Evolutionary conservation across 352 stramenopile genomes (phyloP).

Genomic region (Globisporangium viniferum): DNA sequence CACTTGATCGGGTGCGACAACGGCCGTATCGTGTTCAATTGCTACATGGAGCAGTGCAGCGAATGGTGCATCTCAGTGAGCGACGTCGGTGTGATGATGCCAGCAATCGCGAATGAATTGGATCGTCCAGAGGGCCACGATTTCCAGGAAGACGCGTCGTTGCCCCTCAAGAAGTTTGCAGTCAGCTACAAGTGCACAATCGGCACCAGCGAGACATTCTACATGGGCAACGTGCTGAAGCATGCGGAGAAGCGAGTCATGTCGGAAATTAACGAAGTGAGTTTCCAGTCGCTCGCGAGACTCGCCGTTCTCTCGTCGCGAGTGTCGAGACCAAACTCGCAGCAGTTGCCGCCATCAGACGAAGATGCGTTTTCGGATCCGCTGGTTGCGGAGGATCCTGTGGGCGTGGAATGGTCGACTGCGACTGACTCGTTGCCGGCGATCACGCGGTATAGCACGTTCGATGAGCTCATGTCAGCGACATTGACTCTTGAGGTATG

Average conservation of each 20-base stretch:
- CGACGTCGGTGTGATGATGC: conserved; percentile 88
- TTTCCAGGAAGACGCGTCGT: conserved; percentile 86
- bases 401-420: conserved; percentile 68
- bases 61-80: conserved; percentile 89
- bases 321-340: conserved; percentile 64
- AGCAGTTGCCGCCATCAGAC: conserved; percentile 39
- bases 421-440: conserved; percentile 65
- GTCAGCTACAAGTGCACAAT: conserved; percentile 91
- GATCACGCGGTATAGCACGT: conserved; percentile 87
- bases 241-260: conserved; percentile 74
- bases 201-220: conserved; percentile 83
- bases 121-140: conserved; percentile 86
- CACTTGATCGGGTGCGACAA: conserved; percentile 85
- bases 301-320: conserved; percentile 81
- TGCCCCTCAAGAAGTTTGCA: conserved; percentile 86
- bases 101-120: conserved; percentile 84
- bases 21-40: conserved; percentile 87
- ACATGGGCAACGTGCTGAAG: conserved; percentile 83
- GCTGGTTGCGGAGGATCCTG: conserved; percentile 72
- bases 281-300: conserved; percentile 80
- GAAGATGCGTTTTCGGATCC: conserved; percentile 51
- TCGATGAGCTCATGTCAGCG: conserved; percentile 89
- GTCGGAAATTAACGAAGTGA: conserved; percentile 81
- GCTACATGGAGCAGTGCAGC: conserved; percentile 90
- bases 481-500: conserved; percentile 81